Conservation (phyloP, 1,139 yeast species). For the Cylindricascospora bacillispora region DNA sequence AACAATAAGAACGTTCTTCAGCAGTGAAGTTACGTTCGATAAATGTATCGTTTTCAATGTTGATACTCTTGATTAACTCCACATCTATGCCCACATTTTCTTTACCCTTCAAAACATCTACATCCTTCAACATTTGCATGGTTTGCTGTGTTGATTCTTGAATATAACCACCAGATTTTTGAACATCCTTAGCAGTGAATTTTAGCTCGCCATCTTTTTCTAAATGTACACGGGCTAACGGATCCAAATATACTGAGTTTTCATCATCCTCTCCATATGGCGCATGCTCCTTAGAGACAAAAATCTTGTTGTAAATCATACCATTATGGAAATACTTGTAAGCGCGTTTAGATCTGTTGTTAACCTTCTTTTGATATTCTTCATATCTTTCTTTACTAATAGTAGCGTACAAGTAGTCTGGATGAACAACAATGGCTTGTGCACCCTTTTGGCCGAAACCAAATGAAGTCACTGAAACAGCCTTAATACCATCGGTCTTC, state of each 20-base stretch:
- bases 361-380: conserved; percentile 57
- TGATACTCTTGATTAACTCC: conserved; percentile 71
- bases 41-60: conserved; percentile 77
- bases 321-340: conserved; percentile 96
- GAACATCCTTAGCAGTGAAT: conserved; percentile 31
- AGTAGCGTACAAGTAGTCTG: conserved; percentile 84
- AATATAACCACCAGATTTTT: conserved; percentile 22
- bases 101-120: conserved; percentile 33
- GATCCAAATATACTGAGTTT: conserved; percentile 84
- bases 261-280: conserved; percentile 87
- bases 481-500: conserved; percentile 94
- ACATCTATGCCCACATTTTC: conserved; percentile 87
- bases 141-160: conserved; percentile 13
- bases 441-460: conserved; percentile 99
- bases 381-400: conserved; percentile 60
- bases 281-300: conserved; percentile 85
- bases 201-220: conserved; percentile 38
- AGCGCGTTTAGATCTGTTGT: conserved; percentile 75
- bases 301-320: conserved; percentile 79
- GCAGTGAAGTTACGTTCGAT: conserved; percentile 83
- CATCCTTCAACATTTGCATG: conserved; percentile 28
- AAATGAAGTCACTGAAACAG: conserved; percentile 91
- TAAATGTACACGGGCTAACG: conserved; percentile 71
- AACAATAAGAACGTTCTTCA: conserved; percentile 69
- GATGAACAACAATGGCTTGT: conserved; percentile 81